Conservation (phyloP, 805 yeast genomes). For the Starmerella stigmatis region DNA sequence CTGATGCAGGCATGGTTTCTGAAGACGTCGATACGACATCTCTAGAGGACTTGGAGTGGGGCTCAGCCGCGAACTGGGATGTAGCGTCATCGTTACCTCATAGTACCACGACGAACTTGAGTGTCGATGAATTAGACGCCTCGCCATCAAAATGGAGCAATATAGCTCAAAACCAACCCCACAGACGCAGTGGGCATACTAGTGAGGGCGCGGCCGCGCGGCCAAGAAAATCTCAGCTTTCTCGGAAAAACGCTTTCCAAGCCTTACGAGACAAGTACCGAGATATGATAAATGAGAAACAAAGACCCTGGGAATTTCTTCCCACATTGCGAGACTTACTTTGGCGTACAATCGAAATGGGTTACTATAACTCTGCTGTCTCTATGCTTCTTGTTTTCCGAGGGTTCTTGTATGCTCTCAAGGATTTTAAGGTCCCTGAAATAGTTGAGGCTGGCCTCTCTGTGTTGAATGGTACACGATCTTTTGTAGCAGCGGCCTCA, state of each 20-base stretch:
- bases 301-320: conserved; percentile 22
- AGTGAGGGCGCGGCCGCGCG: background rate
- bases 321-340: conserved; percentile 15
- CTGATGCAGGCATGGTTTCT: background rate
- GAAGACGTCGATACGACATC: conserved; percentile 1
- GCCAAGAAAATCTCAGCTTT: conserved; percentile 2
- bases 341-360: conserved; percentile 12
- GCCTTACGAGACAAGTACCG: conserved; percentile 10
- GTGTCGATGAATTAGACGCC: conserved; percentile 1
- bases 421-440: conserved; percentile 13
- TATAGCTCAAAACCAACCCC: background rate
- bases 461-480: conserved; percentile 11
- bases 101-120: background rate
- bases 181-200: background rate
- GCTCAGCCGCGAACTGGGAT: conserved; percentile 6
- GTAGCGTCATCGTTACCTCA: background rate
- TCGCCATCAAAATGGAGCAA: background rate
- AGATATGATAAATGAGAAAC: conserved; percentile 1
- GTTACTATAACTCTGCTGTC: conserved; percentile 16
- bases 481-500: conserved; percentile 45
- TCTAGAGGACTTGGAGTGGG: conserved; percentile 3
- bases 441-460: conserved; percentile 17
- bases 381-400: conserved; percentile 21
- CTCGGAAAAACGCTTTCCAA: conserved; percentile 7
- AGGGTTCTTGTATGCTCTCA: conserved; percentile 11